Base-by-base conservation (phyloP, 1,284 basidiomycete genomes). In the Melampsora medusae region DNA sequence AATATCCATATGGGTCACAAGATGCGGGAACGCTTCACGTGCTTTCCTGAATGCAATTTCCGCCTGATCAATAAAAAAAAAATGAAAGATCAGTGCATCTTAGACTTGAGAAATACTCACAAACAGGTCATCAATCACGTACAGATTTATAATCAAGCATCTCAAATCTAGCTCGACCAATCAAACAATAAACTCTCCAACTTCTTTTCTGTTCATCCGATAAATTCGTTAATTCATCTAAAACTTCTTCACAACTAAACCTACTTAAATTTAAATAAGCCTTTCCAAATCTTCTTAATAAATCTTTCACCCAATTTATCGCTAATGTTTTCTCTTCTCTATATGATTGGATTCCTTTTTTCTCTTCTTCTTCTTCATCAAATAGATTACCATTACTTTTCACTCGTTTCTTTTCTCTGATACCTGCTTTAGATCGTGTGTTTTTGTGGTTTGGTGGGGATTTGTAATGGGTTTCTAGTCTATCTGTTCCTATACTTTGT, bases 1-100 rank as follows among this genome's bases (percentile, higher is more conserved):
- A 56, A 92, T 88, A 83, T 97, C 94, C 91, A 95, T 94, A 82
- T 93, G 91, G 85, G 88, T 88, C 72, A 94, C 83, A 33, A 92
- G 88, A 85, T 92, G 91, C 9, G 93, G 93, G 78, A 96, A 90
- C 71, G 90, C 84, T n/a, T 86, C 86, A 60, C 92, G 87, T 62
- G 92, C 88, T 28, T 88, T 88, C 80, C 88, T 87, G 85, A 96
- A 97, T 46, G 91, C 91, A 78, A 92, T 88, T 81, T 92, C 90
- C 59, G 93, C 91, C 93, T 86, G 90, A 79, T 69, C 28, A 69
- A 42, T 59, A 42, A 60, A 65, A 53, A 38, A 33, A 69, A 64
- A 50, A 22, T 48, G 33, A 7, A 25, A 22, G 22, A 10, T 42
- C 42, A 42, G 42, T n/a, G n/a, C 1, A 19, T 22, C 17, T 12